Conservation (phyloP, 331 rosid genomes). For the Rhamnella rubrinervis region DNA sequence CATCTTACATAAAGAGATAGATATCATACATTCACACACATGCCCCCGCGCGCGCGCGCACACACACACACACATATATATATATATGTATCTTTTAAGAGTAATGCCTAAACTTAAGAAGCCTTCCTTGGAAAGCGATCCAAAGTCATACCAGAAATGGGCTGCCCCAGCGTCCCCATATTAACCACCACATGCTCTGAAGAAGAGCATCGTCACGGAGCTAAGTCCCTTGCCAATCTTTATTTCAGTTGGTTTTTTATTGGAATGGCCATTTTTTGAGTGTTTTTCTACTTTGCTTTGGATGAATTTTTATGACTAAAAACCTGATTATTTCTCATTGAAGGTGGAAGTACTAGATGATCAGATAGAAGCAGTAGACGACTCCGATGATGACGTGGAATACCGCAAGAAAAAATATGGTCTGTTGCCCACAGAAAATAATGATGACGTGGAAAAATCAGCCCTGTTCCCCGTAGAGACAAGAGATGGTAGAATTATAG, state of each 20-base stretch:
- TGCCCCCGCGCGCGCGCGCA: no score
- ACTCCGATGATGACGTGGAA: conserved; percentile 28
- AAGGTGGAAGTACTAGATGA: conserved; percentile 27
- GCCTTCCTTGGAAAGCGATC: no score
- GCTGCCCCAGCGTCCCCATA: no score
- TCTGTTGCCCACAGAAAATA: neutral
- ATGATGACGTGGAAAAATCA: conserved; percentile 4
- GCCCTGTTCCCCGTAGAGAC: neutral
- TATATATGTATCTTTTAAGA: no score
- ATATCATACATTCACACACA: no score
- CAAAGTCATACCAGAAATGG: no score
- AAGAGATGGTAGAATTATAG: neutral
- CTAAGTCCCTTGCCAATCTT: conserved; percentile 55
- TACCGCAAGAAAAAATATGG: conserved; percentile 30
- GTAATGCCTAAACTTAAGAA: no score
- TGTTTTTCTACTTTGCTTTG: conserved; percentile 43
- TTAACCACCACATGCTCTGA: conserved; percentile 26
- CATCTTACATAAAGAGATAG: no score
- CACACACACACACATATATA: no score
- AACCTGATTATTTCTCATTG: conserved; percentile 46
- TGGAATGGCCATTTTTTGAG: conserved; percentile 37
- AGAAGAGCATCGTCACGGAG: conserved; percentile 46
- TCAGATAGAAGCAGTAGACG: conserved; percentile 13
- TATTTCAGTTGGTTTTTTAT: conserved; percentile 64
- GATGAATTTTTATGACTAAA: conserved; percentile 26